Percentiles rank a stretch among this genome's conserved stretches.
Conservation (phyloP, 306 rosid species). For the Fagus crenata region DNA sequence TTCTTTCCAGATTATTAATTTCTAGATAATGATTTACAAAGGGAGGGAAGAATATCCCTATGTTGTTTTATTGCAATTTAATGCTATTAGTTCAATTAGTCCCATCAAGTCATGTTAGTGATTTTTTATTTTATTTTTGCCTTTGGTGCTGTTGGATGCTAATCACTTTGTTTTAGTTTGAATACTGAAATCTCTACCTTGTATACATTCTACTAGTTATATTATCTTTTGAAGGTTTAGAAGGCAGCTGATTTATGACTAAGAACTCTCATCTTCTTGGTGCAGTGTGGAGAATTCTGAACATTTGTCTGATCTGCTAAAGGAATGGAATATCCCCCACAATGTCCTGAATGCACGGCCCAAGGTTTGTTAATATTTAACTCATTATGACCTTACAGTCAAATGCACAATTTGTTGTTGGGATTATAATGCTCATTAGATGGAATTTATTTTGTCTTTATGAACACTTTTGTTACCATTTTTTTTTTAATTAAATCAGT, state of each 20-base stretch:
- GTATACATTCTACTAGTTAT: constrained; percentile 11
- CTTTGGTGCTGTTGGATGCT: background rate
- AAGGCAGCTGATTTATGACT: constrained; percentile 20
- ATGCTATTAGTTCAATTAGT: constrained; percentile 2
- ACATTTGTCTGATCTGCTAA: constrained; percentile 75
- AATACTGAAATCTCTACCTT: constrained; percentile 16
- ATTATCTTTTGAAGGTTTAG: constrained; percentile 18
- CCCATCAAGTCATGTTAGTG: constrained; percentile 5
- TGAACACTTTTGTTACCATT: background rate
- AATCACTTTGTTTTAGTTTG: constrained; percentile 3
- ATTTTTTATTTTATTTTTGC: background rate
- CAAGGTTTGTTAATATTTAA: constrained; percentile 60
- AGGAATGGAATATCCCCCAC: constrained; percentile 78
- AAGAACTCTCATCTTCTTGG: constrained; percentile 35
- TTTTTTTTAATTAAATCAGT: constrained; percentile 46
- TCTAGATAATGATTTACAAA: background rate
- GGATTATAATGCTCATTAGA: background rate
- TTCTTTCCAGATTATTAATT: background rate
- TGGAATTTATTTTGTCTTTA: background rate
- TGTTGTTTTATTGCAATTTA: background rate
- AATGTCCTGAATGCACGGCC: constrained; percentile 95
- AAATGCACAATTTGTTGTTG: constrained; percentile 18
- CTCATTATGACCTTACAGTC: constrained; percentile 18
- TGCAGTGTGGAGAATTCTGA: constrained; percentile 96
- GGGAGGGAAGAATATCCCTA: background rate